A percentile compares a stretch with the other conserved stretches of the same genome.
phyloP scores from a whole-genome alignment of 1,284 basidiomycete genomes.

The Pisolithus thermaeus region DNA sequence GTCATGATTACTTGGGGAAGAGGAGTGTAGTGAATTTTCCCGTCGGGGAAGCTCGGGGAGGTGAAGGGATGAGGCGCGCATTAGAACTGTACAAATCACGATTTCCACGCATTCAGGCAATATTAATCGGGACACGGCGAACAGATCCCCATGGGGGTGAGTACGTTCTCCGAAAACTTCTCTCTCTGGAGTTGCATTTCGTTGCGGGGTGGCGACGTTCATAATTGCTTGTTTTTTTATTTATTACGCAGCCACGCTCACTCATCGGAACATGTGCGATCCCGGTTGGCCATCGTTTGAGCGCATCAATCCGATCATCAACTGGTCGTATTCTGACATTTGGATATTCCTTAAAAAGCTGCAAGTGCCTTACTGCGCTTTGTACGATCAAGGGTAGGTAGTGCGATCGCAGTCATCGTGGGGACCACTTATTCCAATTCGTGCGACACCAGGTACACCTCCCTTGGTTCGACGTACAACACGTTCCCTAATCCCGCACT shows the following conservation, averaged over 20 bases:
- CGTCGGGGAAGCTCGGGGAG: conserved; percentile 50
- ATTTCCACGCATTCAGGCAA: conserved; percentile 66
- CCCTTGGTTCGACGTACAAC: conserved; percentile 91
- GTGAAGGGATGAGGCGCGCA: conserved; percentile 80
- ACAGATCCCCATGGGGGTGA: conserved; percentile 91
- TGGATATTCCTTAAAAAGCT: conserved; percentile 84
- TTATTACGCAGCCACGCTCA: conserved; percentile 49
- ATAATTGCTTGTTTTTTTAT: conserved; percentile 1
- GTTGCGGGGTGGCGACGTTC: no score
- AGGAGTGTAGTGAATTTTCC: conserved; percentile 15
- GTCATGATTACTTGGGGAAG: not conserved
- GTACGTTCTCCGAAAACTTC: conserved; percentile 23
- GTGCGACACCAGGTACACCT: conserved; percentile 73
- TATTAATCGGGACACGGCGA: conserved; percentile 84
- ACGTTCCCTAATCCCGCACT: conserved; percentile 90
- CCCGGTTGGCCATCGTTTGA: conserved; percentile 85
- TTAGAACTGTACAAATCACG: conserved; percentile 68
- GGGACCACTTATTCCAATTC: not conserved
- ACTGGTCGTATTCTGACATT: conserved; percentile 88
- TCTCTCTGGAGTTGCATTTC: no score
- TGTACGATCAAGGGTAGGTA: conserved; percentile 91
- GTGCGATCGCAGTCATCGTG: not conserved
- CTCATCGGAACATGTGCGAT: conserved; percentile 76
- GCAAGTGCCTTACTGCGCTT: conserved; percentile 75
- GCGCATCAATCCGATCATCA: conserved; percentile 92